phyloP scores from a whole-genome alignment of 352 stramenopile species.

The Phytopythium mirpurense region DNA sequence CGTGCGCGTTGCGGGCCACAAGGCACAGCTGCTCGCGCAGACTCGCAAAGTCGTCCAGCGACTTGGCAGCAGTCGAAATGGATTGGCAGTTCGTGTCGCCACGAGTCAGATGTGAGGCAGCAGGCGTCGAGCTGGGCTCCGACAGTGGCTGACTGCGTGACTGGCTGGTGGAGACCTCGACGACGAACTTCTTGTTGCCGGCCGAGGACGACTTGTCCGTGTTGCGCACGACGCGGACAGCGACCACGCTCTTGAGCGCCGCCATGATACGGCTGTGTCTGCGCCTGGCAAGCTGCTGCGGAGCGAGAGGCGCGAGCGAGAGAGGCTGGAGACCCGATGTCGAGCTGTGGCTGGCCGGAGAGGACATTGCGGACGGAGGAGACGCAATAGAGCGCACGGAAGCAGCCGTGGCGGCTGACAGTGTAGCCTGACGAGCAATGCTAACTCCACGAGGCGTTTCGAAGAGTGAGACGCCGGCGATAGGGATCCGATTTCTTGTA shows the following conservation, averaged over 20 bases:
- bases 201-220: neutral
- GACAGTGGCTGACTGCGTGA: too few species aligned
- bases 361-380: constrained; percentile 1
- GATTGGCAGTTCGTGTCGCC: neutral
- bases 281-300: constrained; percentile 17
- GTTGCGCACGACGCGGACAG: constrained; percentile 16
- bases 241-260: constrained; percentile 20
- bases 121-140: too few species aligned
- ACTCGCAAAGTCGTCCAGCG: constrained; percentile 9
- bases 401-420: too few species aligned
- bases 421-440: too few species aligned
- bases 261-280: constrained; percentile 14
- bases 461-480: too few species aligned
- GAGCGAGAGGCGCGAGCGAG: constrained; percentile 18
- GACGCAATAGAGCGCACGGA: too few species aligned
- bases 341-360: too few species aligned
- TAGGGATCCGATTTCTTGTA: too few species aligned
- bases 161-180: constrained; percentile 1
- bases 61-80: neutral
- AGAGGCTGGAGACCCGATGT: too few species aligned
- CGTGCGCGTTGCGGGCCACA: constrained; percentile 10
- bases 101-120: neutral
- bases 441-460: too few species aligned
- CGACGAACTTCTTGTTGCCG: neutral
- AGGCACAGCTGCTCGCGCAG: constrained; percentile 16